phyloP scores from a whole-genome alignment of 352 stramenopile species.

The Globisporangium splendens region DNA sequence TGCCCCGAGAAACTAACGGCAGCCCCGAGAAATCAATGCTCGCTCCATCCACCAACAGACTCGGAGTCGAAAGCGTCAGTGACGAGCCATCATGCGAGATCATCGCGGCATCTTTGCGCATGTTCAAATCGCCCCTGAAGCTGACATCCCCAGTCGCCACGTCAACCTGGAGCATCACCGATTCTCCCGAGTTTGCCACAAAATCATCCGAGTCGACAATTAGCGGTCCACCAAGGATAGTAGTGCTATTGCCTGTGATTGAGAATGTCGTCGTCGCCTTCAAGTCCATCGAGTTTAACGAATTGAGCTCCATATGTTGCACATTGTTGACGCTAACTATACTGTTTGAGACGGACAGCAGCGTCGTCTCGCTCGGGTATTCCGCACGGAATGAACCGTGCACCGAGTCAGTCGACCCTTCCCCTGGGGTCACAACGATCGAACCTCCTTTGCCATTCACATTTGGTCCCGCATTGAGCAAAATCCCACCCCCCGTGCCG shows the following conservation, averaged over 20 bases:
- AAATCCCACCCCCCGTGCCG: conserved; percentile 22
- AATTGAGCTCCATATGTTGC: conserved; percentile 25
- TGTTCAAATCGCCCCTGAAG: conserved; percentile 20
- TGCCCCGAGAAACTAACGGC: conserved; percentile 4
- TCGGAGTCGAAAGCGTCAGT: conserved; percentile 25
- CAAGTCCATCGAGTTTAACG: conserved; percentile 27
- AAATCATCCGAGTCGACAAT: conserved; percentile 27
- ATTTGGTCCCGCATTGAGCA: conserved; percentile 35
- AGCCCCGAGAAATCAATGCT: conserved; percentile 6
- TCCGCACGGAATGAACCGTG: conserved; percentile 43
- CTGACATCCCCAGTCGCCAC: conserved; percentile 22
- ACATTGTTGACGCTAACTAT: conserved; percentile 33
- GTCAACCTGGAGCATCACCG: conserved; percentile 17
- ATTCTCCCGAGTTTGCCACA: conserved; percentile 9
- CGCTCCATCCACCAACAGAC: conserved; percentile 13
- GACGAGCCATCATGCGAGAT: conserved; percentile 31
- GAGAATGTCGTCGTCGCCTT: conserved; percentile 24
- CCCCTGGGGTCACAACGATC: conserved; percentile 37
- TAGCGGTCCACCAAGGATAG: conserved; percentile 24
- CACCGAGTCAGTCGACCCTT: conserved; percentile 16
- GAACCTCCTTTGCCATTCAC: conserved; percentile 28
- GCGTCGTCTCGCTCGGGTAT: conserved; percentile 19
- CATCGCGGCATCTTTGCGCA: conserved; percentile 16
- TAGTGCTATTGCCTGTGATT: conserved; percentile 23
- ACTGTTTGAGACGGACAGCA: conserved; percentile 32